Evolutionary conservation across 2,329 filamentous ascomycete species (phyloP).

Genomic region (Aspergillus fumigatiaffinis): DNA sequence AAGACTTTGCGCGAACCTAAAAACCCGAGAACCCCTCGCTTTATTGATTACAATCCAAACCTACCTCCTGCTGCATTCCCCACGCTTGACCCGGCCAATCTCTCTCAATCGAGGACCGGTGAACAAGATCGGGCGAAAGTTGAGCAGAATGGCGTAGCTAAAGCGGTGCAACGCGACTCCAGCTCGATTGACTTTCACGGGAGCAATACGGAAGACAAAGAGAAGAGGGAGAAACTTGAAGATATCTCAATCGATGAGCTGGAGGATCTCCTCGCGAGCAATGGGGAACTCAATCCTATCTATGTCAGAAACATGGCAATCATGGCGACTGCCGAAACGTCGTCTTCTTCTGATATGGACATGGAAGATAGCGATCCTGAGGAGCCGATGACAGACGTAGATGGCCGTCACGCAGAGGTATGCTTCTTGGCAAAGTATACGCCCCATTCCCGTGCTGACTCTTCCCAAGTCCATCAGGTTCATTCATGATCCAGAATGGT

Average conservation of each 20-base stretch:
- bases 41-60: constrained; percentile 36
- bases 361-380: constrained; percentile 22
- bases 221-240: constrained; percentile 2
- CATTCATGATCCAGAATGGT: constrained; percentile 25
- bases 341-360: constrained; percentile 2
- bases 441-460: not conserved
- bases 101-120: not conserved
- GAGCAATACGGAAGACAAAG: not conserved
- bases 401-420: constrained; percentile 3
- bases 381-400: constrained; percentile 1
- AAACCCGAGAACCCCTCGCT: constrained; percentile 10
- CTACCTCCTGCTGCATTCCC: constrained; percentile 42
- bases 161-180: not conserved
- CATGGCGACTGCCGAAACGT: constrained; percentile 9
- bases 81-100: constrained; percentile 25
- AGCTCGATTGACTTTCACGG: not conserved
- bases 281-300: constrained; percentile 23
- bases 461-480: not conserved
- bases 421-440: not conserved
- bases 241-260: constrained; percentile 11
- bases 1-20: constrained; percentile 12
- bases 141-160: not conserved
- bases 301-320: constrained; percentile 27
- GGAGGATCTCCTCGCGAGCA: constrained; percentile 25
- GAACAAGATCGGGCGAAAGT: not conserved